phyloP scores from a whole-genome alignment of 192 early-diverging fungal genomes.

The Coemansia sp. region DNA sequence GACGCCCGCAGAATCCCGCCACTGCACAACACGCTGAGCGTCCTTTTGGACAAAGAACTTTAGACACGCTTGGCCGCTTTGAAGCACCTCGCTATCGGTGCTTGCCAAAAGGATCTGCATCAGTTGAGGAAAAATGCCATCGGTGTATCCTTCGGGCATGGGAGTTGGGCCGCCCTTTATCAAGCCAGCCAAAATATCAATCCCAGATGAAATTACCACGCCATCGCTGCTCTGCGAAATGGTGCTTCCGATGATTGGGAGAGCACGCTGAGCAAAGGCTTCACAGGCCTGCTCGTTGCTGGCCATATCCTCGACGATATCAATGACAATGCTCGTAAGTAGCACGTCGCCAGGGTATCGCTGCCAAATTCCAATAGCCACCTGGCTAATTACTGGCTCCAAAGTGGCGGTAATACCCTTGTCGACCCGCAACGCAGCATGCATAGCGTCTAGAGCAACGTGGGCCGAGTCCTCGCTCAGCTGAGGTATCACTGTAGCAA shows the following conservation, averaged over 20 bases:
- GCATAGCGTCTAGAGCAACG: constrained; percentile 46
- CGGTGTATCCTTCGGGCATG: constrained; percentile 63
- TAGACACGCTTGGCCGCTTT: constrained; percentile 84
- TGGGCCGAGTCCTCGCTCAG: constrained; percentile 51
- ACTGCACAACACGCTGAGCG: constrained; percentile 63
- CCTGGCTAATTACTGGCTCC: constrained; percentile 66
- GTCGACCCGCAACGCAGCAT: constrained; percentile 56
- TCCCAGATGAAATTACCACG: constrained; percentile 46
- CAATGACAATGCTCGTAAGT: constrained; percentile 68
- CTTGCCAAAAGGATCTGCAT: constrained; percentile 67
- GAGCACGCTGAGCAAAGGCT: constrained; percentile 64
- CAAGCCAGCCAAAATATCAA: constrained; percentile 71
- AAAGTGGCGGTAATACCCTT: constrained; percentile 66
- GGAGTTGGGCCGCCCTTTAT: constrained; percentile 69
- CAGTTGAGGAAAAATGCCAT: constrained; percentile 75
- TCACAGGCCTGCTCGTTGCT: constrained; percentile 59
- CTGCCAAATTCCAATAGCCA: constrained; percentile 75
- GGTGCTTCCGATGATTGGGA: constrained; percentile 64
- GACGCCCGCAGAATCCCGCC: constrained; percentile 53
- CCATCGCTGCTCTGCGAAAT: constrained; percentile 51
- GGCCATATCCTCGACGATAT: constrained; percentile 74
- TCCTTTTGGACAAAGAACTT: constrained; percentile 78
- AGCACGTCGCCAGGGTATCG: constrained; percentile 74
- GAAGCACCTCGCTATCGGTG: constrained; percentile 75
- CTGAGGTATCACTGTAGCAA: constrained; percentile 36